Percentiles rank a stretch among this genome's conserved stretches.
phyloP scores from a whole-genome alignment of 192 early-diverging fungal genomes.

The Gonapodya prolifera region DNA sequence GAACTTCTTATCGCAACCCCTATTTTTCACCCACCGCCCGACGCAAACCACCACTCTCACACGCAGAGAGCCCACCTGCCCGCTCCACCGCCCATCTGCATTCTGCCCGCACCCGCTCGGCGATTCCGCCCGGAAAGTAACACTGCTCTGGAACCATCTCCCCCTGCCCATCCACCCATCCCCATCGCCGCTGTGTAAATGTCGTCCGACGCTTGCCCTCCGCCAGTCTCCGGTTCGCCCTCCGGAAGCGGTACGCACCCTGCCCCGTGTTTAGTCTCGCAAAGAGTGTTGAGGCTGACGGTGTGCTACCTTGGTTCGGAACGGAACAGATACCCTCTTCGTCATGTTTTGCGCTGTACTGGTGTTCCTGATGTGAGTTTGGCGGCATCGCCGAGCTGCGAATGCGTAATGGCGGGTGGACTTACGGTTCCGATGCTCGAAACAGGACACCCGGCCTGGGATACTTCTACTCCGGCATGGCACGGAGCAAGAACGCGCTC shows the following conservation, averaged over 20 bases:
- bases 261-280: too few species aligned
- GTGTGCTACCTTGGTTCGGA: background rate
- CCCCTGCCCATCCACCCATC: too few species aligned
- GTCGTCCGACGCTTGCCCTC: background rate
- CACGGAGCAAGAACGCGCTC: conserved; percentile 64
- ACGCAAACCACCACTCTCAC: too few species aligned
- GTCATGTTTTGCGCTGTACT: conserved; percentile 54
- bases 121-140: too few species aligned
- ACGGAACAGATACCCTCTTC: conserved; percentile 61
- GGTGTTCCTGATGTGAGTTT: conserved; percentile 57
- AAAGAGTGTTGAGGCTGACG: too few species aligned
- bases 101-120: too few species aligned
- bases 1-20: too few species aligned
- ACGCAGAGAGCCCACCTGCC: too few species aligned
- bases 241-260: background rate
- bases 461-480: conserved; percentile 67
- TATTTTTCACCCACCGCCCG: too few species aligned
- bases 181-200: too few species aligned
- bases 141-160: too few species aligned
- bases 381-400: background rate
- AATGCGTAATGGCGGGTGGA: background rate
- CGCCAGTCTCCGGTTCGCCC: background rate
- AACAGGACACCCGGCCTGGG: conserved; percentile 43
- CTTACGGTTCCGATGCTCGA: background rate
- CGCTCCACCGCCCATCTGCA: too few species aligned